Evolutionary conservation across 1,284 basidiomycete species (phyloP), one percentile per base, ranked within the genome.

Genomic region (Puccinia coronata): DNA sequence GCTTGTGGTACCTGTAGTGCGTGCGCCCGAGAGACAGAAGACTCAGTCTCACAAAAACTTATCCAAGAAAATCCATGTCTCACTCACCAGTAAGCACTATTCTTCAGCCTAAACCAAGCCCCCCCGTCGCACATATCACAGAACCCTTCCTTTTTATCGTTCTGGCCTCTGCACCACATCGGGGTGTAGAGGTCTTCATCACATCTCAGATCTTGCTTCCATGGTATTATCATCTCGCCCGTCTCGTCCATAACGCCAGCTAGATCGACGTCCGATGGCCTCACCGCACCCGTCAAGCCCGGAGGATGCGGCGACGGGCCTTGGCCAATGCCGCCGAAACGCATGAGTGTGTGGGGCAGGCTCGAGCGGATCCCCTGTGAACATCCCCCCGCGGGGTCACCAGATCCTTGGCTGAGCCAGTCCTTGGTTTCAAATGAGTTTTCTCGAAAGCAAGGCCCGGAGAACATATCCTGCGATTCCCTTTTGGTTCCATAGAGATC

Each of bases 1-100:
- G 79, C 28, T 80, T 80, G 47, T 80, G 79, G 25, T 80, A 80
- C 79, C 79, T 80, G 51, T 39, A n/a, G n/a, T n/a, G n/a, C n/a
- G n/a, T n/a, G n/a, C n/a, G n/a, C n/a, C n/a, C n/a, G n/a, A n/a
- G n/a, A n/a, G n/a, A n/a, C n/a, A n/a, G n/a, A n/a, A n/a, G n/a
- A n/a, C n/a, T n/a, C n/a, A n/a, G n/a, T n/a, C n/a, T n/a, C n/a
- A n/a, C 23, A 31, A n/a, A 36, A 14, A 25, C n/a, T 23, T 23
- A 43, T 59, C 20, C 11, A 51, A n/a, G 49, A 51, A 20, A 51
- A 20, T 12, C 11, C 12, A 51, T 20, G 9, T 11, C 20, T 43
- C 31, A 73, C 79, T 73, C 23, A 80, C 79, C 79, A 80, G 36
- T 61, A 80, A 34, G 79, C 79, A 49, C 79, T 80, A 25, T 80